Base-by-base conservation (phyloP, 2,329 filamentous ascomycete species). In the Huntiella decipiens region DNA sequence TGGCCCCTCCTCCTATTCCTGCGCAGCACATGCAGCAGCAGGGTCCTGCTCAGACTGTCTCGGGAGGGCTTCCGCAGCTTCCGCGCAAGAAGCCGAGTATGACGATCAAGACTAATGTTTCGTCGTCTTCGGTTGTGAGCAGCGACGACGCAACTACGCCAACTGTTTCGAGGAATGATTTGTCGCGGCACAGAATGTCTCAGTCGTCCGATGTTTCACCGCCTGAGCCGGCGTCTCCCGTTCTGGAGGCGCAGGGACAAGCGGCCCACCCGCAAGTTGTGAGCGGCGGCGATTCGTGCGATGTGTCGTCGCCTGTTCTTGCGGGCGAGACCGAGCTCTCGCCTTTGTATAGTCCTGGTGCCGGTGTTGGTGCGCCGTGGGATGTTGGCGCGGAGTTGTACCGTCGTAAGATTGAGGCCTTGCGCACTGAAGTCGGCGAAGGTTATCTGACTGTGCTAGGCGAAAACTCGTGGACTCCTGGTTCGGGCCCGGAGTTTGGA, bases 361-460 rank as follows among this genome's bases (percentile, higher is more conserved):
- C 43, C 64, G 59, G 58, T 19, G 63, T 66, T 10, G 52, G 63
- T 4, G 63, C 67, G 39, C 70, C 80, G 49, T 83, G 78, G 72
- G 75, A 77, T 50, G 64, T 74, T 38, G 73, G 74, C 49, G 80
- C 81, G 45, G 83, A 91, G 55, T 66, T 83, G 5, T 96, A 94
- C 61, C 77, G 82, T 48, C 82, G 82, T 58, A 91, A 91, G 60
- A 80, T 96, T 46, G 86, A 94, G 60, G 77, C 82, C 3, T 64
- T 95, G 45, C 79, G 86, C 51, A 80, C 80, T 56, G 84, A 88
- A 56, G 79, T 94, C 52, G 87, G 87, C 31, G 84, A 78, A 54
- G 82, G 78, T 34, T 98, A 93, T 71, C 71, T 98, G 35, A 87
- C 78, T 51, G 84, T 82, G 11, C 66, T 96, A 43, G 87, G 42